Conservation (phyloP, 768 basidiomycete genomes). For the Boletus sp. region DNA sequence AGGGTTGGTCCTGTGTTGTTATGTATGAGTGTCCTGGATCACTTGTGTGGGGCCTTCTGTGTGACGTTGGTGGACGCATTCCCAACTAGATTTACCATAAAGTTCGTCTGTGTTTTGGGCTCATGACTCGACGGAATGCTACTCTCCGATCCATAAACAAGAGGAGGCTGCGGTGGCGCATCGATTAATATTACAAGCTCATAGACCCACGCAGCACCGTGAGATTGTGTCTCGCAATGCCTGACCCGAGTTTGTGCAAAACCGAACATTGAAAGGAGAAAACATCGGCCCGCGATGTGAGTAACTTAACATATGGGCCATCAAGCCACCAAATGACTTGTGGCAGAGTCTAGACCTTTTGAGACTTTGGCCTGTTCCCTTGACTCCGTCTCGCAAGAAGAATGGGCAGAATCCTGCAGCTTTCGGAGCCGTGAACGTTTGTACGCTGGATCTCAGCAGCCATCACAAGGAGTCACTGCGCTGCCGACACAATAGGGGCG, state of each 20-base stretch:
- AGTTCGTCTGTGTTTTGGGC: neutral
- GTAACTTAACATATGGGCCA: constrained; percentile 6
- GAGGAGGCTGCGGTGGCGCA: constrained; percentile 24
- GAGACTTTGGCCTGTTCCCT: too few relatives aligned
- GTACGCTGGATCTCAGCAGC: constrained; percentile 3
- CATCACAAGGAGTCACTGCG: constrained; percentile 10
- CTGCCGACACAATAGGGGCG: constrained; percentile 2
- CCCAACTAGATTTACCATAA: neutral
- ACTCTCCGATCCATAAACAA: neutral
- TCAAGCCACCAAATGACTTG: constrained; percentile 31
- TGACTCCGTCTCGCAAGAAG: neutral
- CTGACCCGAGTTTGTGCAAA: neutral
- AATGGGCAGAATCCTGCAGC: neutral
- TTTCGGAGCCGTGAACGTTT: constrained; percentile 18
- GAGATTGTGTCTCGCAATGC: constrained; percentile 1
- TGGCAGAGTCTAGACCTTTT: constrained; percentile 11
- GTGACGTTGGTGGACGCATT: neutral
- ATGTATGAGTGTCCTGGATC: neutral
- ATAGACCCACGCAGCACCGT: constrained; percentile 11
- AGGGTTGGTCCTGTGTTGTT: neutral
- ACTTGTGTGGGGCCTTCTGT: neutral
- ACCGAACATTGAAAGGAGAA: neutral
- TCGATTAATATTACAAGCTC: constrained; percentile 6
- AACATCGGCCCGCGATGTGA: constrained; percentile 5
- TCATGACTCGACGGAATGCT: neutral